Evolutionary conservation across 352 stramenopile genomes (phyloP).

Genomic region (Globisporangium acanthophoron): DNA sequence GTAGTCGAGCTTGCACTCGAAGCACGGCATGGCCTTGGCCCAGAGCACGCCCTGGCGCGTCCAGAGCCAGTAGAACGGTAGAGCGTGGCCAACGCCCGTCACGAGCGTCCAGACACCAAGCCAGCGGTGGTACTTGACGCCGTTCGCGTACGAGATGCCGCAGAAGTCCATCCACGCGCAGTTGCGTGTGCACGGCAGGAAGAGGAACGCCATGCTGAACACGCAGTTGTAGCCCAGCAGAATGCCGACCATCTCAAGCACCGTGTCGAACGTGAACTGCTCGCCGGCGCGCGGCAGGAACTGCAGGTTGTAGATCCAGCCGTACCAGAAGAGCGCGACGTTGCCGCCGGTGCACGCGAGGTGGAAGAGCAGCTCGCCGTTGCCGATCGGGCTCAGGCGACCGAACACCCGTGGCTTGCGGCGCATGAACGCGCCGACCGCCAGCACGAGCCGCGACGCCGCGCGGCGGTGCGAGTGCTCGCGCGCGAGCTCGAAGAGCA

Average conservation of each 20-base stretch:
- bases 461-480: constrained; percentile 12
- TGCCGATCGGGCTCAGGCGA: constrained; percentile 26
- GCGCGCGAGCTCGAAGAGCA: constrained; percentile 38
- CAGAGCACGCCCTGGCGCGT: constrained; percentile 23
- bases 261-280: constrained; percentile 39
- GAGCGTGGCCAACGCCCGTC: constrained; percentile 27
- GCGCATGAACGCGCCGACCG: constrained; percentile 33
- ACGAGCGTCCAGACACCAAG: constrained; percentile 37
- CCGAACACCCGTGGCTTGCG: constrained; percentile 30
- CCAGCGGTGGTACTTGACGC: constrained; percentile 61
- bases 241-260: constrained; percentile 33
- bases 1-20: constrained; percentile 44
- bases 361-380: constrained; percentile 65
- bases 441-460: constrained; percentile 20
- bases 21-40: constrained; percentile 38
- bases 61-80: constrained; percentile 48
- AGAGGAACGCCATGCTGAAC: constrained; percentile 63
- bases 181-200: constrained; percentile 50
- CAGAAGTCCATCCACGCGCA: constrained; percentile 64
- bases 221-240: constrained; percentile 48
- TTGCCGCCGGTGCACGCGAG: constrained; percentile 40
- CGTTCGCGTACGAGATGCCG: constrained; percentile 55
- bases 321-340: constrained; percentile 40
- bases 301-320: constrained; percentile 36
- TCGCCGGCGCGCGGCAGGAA: constrained; percentile 18